phyloP scores from a whole-genome alignment of 148 eudicot genomes.

The Limonium bicolor region DNA sequence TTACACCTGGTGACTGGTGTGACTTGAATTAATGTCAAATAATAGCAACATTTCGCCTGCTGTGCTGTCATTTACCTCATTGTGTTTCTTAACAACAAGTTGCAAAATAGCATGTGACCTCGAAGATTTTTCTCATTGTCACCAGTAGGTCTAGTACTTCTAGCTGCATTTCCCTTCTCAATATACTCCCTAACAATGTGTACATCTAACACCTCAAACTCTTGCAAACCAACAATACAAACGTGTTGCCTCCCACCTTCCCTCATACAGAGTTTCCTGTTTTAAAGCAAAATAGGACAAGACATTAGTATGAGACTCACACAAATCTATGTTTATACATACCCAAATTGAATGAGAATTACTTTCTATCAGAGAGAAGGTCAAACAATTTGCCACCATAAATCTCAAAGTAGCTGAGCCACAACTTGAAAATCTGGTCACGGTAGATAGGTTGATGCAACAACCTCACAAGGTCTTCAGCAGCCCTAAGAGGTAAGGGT shows the following conservation, averaged over 20 bases:
- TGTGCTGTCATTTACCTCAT: constrained; percentile 62
- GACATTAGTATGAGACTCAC: no score
- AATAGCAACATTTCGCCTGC: no score
- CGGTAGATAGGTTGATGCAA: constrained; percentile 76
- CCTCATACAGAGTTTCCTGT: constrained; percentile 92
- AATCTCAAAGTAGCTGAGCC: constrained; percentile 99
- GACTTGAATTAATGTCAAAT: no score
- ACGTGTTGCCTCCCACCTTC: constrained; percentile 98
- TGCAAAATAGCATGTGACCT: constrained; percentile 98
- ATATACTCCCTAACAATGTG: constrained; percentile 93
- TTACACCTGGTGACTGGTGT: no score
- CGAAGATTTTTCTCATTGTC: constrained; percentile 98
- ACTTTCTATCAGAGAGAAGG: constrained; percentile 87
- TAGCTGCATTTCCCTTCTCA: constrained; percentile 75
- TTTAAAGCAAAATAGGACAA: constrained; percentile 3
- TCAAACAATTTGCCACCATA: constrained; percentile 96
- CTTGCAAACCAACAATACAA: constrained; percentile 97
- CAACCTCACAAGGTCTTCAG: constrained; percentile 73
- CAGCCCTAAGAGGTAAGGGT: constrained; percentile 93
- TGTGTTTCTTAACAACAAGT: constrained; percentile 86
- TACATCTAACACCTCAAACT: constrained; percentile 95
- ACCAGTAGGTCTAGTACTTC: constrained; percentile 97
- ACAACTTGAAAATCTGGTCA: constrained; percentile 75
- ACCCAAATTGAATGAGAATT: no score
- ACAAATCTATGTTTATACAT: no score